Evolutionary conservation across 2,329 filamentous ascomycete species (phyloP), one percentile per base, ranked within the genome.

Genomic region (Stagonosporopsis tanaceti): DNA sequence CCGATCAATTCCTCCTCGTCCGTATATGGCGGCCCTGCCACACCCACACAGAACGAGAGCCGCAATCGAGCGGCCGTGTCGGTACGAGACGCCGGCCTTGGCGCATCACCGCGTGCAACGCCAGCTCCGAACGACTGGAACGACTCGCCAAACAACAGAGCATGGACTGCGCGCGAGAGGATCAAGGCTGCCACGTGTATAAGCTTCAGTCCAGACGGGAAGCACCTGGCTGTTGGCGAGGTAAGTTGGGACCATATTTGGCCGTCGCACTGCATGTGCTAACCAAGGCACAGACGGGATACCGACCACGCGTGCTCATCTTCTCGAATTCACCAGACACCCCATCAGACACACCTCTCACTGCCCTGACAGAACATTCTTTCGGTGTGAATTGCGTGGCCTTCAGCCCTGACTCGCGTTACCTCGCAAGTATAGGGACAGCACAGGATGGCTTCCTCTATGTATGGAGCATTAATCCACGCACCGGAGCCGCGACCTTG

Each of bases 171-270:
- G 53, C 87, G 92, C 63, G 95, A 98, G 76, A 87, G 93, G 64
- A 93, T 98, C 73, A 98, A 98, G 79, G 91, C 95, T 17, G 92
- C 93, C 2, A 97, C 93, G 5, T 96, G 93, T 70, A 85, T 99
- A 25, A 89, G 92, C 22, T 84, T 99, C 63, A 97, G 93, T 72
- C 87, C 88, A 1, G 93, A 97, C 77, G 93, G 91, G 30, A 90
- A 87, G 67, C 96, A 90, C 72, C 82, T 99, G 50, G 95, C 94
- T 8, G 90, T 98, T 3, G 95, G 95, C 68, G 95, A 99, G 80
- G 85, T 86, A 74, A 68, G 80, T 70, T 28, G 47, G 8, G 3
- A 34, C 45, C 11, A 4, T 39, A 15, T 6, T 17, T 9, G 7
- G 6, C 17, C 1, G 12, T 35, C 6, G 30, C 24, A 39, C 34